phyloP scores from a whole-genome alignment of 257 asterid species.

The Petunia secreta region DNA sequence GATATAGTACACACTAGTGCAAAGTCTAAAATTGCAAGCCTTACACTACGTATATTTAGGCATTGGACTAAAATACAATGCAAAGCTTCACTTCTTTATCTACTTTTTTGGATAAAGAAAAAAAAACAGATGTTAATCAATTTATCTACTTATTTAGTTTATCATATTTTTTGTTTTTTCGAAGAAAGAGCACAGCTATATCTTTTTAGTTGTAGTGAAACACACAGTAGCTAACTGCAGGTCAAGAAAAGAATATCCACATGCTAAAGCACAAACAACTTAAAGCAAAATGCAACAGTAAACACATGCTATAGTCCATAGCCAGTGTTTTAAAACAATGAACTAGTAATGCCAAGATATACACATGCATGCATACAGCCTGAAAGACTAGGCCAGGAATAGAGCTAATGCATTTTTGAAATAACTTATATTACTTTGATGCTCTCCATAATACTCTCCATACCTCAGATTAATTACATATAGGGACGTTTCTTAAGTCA shows the following conservation, averaged over 20 bases:
- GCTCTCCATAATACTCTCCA: neutral
- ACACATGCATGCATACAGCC: slow-evolving; percentile 5
- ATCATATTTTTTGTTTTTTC: neutral
- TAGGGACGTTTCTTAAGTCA: neutral
- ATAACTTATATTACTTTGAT: neutral
- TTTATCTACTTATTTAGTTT: no score
- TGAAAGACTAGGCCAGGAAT: neutral
- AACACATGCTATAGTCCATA: neutral
- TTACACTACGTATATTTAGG: slow-evolving; percentile 7
- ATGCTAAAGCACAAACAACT: slow-evolving; percentile 6
- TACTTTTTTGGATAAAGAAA: no score
- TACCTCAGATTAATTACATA: neutral
- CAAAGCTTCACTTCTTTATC: neutral
- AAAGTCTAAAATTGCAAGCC: slow-evolving; percentile 8
- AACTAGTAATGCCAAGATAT: neutral
- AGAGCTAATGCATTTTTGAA: neutral
- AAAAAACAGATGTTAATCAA: no score
- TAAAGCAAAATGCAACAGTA: neutral
- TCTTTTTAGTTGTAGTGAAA: neutral
- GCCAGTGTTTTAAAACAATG: no score
- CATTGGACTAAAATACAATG: neutral
- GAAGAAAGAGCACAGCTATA: neutral
- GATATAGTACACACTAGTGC: neutral
- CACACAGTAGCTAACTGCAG: neutral
- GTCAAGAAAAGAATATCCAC: slow-evolving; percentile 2